These are phyloP conservation scores for Discostella pseudostelligera DNA, from an alignment of 108 stramenopile species.

Conservation along the genomic window DNA sequence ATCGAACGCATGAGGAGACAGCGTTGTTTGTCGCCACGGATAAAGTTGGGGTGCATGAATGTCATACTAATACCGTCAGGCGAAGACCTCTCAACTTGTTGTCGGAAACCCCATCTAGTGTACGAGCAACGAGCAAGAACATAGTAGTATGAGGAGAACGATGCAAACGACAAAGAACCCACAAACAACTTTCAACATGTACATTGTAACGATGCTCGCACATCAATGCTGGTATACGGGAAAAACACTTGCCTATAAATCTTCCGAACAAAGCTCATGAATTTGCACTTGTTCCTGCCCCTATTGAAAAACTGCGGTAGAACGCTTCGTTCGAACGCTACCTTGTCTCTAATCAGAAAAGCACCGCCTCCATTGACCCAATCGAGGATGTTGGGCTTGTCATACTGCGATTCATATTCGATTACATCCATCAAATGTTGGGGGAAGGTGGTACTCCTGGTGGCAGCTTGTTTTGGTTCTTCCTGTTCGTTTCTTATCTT, in stretches of 20 bases:
- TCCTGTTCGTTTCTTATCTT: too few relatives aligned
- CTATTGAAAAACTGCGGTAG: conserved; percentile 20
- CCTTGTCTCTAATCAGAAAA: conserved; percentile 25
- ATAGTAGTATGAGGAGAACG: too few relatives aligned
- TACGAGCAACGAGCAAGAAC: too few relatives aligned
- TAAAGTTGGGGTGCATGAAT: conserved; percentile 21
- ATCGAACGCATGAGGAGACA: conserved; percentile 27
- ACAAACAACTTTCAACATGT: too few relatives aligned
- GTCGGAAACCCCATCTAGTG: conserved; percentile 34
- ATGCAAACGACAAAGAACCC: background rate
- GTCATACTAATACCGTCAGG: conserved; percentile 8
- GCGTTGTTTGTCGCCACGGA: conserved; percentile 22
- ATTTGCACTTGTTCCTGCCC: conserved; percentile 17
- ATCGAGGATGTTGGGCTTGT: conserved; percentile 7
- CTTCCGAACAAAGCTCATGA: conserved; percentile 23
- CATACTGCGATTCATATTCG: conserved; percentile 12
- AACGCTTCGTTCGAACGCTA: conserved; percentile 4
- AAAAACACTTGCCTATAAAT: conserved; percentile 20
- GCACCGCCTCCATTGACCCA: conserved; percentile 10
- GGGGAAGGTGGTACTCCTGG: conserved; percentile 13
- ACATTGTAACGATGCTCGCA: too few relatives aligned
- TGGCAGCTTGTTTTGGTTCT: too few relatives aligned
- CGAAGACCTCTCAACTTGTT: conserved; percentile 3
- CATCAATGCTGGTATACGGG: too few relatives aligned
- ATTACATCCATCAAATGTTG: conserved; percentile 28